Evolutionary conservation across 495 filamentous ascomycete genomes (phyloP), one percentile per base, ranked within the genome.

Genomic region (Ascobolus immersus): DNA sequence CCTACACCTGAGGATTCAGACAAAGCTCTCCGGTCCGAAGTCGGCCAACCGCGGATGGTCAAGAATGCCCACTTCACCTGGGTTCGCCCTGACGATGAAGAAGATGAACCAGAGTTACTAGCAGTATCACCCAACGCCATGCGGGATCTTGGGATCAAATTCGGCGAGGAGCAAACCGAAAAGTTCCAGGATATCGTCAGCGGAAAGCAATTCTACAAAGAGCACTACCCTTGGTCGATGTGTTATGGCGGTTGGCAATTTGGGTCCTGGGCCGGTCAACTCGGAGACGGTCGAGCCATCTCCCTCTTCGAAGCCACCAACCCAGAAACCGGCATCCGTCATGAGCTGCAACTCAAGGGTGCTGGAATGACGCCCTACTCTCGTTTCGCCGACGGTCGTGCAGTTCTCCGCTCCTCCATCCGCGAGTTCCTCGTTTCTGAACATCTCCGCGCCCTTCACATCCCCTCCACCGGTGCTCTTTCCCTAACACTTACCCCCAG

Each of bases 371-470:
- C 86, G 3, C 86, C 86, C 0, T 96, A 94, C 51, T 86, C 77
- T 14, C 73, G 86, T 9, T 96, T 94, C 43, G 86, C 86, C n/a
- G 86, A 96, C 54, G 86, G 86, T 18, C 84, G 86, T 47, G 86
- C 86, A 2, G 86, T 94, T 8, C 59, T 96, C 14, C 58, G 86
- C 29, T 81, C 73, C 18, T 84, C 76, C 46, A 89, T 96, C 37
- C 67, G 86, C 22, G 86, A 96, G 60, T 96, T 80, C 41, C 49
- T 96, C 22, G 80, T 91, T 17, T 81, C 73, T 30, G 86, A 96
- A 58, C 64, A 63, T 24, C 60, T 96, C 23, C 67, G 90, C 52
- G 78, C 94, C 40, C 60, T 96, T 22, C 67, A 90, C 52, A 78
- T 96, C 40, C 82, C 84, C 5, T 73, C 71, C 0, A 94, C 86